Evolutionary conservation across 2,329 filamentous ascomycete species (phyloP).

Genomic region (Elsinoe necatrix): DNA sequence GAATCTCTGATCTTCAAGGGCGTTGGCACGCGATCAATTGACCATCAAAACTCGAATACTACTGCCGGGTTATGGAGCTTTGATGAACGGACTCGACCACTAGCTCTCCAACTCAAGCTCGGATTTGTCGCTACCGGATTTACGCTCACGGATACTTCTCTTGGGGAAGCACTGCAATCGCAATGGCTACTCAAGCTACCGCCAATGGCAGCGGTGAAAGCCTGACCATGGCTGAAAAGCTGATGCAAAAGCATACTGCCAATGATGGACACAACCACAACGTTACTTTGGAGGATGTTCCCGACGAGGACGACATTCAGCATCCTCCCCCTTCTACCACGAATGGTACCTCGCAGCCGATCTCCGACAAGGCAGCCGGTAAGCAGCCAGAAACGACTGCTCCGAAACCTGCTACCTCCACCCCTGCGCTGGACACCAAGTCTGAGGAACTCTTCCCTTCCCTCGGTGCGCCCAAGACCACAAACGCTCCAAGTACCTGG

Average conservation of each 20-base stretch:
- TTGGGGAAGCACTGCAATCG: constrained; percentile 7
- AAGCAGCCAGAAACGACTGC: constrained; percentile 50
- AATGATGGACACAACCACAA: constrained; percentile 45
- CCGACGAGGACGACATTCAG: constrained; percentile 66
- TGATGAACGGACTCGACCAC: constrained; percentile 12
- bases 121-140: constrained; percentile 14
- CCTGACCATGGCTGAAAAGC: constrained; percentile 40
- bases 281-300: constrained; percentile 68
- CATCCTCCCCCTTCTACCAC: constrained; percentile 45
- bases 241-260: constrained; percentile 46
- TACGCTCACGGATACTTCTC: constrained; percentile 15
- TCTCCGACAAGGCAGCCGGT: constrained; percentile 54
- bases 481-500: constrained; percentile 66
- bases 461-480: constrained; percentile 64
- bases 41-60: not conserved
- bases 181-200: constrained; percentile 16
- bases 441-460: constrained; percentile 93
- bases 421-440: constrained; percentile 59
- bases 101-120: constrained; percentile 8
- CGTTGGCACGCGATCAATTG: not conserved
- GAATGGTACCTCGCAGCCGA: constrained; percentile 36
- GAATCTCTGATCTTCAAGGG: not conserved
- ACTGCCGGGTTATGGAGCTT: not conserved
- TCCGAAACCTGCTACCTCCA: constrained; percentile 28
- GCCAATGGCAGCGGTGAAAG: constrained; percentile 16